A percentile compares a stretch with the other conserved stretches of the same genome.
phyloP scores from a whole-genome alignment of 352 stramenopile species.

The Pythium phragmiticola region DNA sequence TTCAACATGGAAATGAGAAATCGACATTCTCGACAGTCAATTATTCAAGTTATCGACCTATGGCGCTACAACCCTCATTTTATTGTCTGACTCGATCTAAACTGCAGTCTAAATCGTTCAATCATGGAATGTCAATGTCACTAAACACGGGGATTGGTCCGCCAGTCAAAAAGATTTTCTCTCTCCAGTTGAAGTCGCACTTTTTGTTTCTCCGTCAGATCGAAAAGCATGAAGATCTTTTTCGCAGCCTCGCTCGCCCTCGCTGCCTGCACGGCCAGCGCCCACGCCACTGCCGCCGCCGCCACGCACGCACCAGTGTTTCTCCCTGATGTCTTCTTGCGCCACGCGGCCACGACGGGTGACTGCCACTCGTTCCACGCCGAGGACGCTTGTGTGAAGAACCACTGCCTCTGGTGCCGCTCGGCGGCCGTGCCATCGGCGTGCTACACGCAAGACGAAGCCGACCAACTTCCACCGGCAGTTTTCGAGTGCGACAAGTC shows the following conservation, averaged over 20 bases:
- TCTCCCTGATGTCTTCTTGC: conserved; percentile 16
- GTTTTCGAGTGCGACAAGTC: conserved; percentile 73
- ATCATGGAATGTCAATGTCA: neutral
- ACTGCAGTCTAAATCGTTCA: neutral
- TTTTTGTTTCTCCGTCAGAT: conserved; percentile 1
- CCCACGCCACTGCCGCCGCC: neutral
- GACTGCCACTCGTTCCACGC: conserved; percentile 56
- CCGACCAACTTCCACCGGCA: conserved; percentile 57
- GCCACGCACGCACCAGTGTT: conserved; percentile 33
- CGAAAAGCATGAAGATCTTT: conserved; percentile 18
- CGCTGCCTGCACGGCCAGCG: neutral
- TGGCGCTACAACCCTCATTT: neutral
- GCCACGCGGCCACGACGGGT: neutral
- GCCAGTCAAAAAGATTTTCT: conserved; percentile 1
- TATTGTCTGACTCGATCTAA: neutral
- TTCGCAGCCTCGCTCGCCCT: neutral
- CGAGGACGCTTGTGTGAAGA: conserved; percentile 49
- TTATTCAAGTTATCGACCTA: neutral
- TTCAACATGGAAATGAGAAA: neutral
- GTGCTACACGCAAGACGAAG: conserved; percentile 73
- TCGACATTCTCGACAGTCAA: conserved; percentile 9
- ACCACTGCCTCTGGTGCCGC: conserved; percentile 73
- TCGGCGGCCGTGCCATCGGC: conserved; percentile 77
- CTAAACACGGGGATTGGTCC: neutral
- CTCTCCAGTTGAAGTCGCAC: conserved; percentile 6